Evolutionary conservation across 306 rosid species (phyloP), one percentile per base, ranked within the genome.

Genomic region (Fragaria nilgerrensis): DNA sequence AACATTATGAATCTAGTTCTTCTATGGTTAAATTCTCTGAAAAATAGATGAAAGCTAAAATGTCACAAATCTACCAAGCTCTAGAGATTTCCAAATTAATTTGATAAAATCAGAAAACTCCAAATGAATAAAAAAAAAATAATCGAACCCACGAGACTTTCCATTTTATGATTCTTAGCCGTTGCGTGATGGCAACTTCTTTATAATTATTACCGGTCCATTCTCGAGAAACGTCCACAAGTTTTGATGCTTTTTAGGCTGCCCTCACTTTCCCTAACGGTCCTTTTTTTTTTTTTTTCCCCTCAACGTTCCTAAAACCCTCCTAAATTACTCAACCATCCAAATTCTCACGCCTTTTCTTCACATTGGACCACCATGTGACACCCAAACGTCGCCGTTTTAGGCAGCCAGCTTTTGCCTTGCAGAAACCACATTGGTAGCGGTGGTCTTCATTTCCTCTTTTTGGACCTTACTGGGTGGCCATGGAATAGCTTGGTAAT

Each of bases 231-330:
- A 75, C 45, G 17, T 64, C 72, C 72, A 64, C 45, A 75, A 32
- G 39, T 49, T 29, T 64, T 66, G 66, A 66, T 76, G 23, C 73
- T 76, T 76, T 76, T 9, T 2, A 76, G 65, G 73, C 64, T 34
- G 32, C 39, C 61, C 2, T 75, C 63, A 9, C 64, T 63, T 62
- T 64, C 79, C 41, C 52, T 16, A 56, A 56, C 63, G 32, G 63
- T 9, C 13, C 5, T 56, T n/a, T 56, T 9, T n/a, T 20, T 52
- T 20, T 6, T 5, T 7, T 5, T 17, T 17, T 6, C 0, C 4
- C 27, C 27, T 0, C 14, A 65, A 49, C 79, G 79, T 73, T 64
- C 23, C 50, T 41, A 41, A 8, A 41, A 41, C 41, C 41, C 41
- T 37, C 41, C 41, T 37, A 6, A 37, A 37, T 37, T 37, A 0